Conservation (phyloP, 2,329 filamentous ascomycete species). For the Pseudomassariella vexata region DNA sequence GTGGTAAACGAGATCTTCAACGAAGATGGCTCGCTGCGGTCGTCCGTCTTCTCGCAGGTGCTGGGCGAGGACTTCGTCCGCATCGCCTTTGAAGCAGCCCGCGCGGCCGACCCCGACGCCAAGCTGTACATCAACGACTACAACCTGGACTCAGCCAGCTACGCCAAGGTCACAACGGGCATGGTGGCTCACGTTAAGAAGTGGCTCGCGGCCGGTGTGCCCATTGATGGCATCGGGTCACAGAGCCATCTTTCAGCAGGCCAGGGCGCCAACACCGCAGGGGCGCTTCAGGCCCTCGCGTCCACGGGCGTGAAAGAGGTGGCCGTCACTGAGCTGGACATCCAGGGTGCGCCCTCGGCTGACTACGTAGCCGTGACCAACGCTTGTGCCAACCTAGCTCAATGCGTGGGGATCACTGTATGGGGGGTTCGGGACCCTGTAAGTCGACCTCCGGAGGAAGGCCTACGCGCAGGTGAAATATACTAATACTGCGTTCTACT, state of each 20-base stretch:
- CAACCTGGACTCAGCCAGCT: constrained; percentile 57
- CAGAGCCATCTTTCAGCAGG: constrained; percentile 43
- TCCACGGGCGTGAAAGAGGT: constrained; percentile 40
- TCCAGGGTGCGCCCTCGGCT: constrained; percentile 45
- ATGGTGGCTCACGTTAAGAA: constrained; percentile 54
- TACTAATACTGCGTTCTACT: too few species aligned
- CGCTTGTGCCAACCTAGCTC: constrained; percentile 50
- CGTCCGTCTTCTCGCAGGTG: constrained; percentile 59
- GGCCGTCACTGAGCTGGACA: constrained; percentile 60
- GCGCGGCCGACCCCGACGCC: constrained; percentile 57
- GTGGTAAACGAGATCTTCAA: constrained; percentile 62
- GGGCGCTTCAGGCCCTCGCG: constrained; percentile 41
- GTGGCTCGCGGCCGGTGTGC: constrained; percentile 55
- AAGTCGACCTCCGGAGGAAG: constrained; percentile 12
- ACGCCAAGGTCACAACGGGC: constrained; percentile 48
- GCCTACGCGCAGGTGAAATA: constrained; percentile 1
- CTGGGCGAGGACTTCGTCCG: constrained; percentile 65
- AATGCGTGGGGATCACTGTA: constrained; percentile 62
- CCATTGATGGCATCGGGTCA: constrained; percentile 54
- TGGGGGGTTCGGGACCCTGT: constrained; percentile 48
- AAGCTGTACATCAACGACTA: constrained; percentile 75
- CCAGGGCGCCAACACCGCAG: constrained; percentile 31
- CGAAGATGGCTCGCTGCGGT: constrained; percentile 54
- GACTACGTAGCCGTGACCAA: constrained; percentile 56
- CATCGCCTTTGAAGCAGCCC: constrained; percentile 65